Evolutionary conservation across 1,284 basidiomycete species (phyloP).

Genomic region (Xanthoconium separans): DNA sequence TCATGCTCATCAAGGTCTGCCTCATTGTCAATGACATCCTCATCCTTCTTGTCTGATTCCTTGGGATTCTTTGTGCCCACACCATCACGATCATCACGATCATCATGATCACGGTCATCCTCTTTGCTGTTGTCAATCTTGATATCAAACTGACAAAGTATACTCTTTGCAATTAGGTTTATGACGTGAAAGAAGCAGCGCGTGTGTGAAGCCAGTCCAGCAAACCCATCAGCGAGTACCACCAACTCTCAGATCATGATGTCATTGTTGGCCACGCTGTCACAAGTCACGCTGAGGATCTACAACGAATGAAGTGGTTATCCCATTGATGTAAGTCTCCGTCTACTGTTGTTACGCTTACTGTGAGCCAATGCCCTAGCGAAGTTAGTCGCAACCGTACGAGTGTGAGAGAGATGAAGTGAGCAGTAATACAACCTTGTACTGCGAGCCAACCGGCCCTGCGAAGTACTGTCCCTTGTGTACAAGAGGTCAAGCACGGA

Average conservation of each 20-base stretch:
- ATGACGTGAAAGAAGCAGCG: neutral
- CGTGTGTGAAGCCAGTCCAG: neutral
- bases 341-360: too few species aligned
- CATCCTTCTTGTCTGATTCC: neutral
- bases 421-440: too few species aligned
- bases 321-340: neutral
- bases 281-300: neutral
- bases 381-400: too few species aligned
- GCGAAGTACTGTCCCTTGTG: too few species aligned
- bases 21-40: neutral
- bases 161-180: neutral
- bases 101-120: too few species aligned
- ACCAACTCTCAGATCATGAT: conserved; percentile 22
- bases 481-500: too few species aligned
- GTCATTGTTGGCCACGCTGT: conserved; percentile 24
- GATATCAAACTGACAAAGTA: neutral
- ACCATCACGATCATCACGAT: too few species aligned
- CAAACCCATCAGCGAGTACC: neutral
- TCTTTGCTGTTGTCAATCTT: neutral
- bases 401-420: too few species aligned
- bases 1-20: neutral
- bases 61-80: neutral
- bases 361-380: too few species aligned
- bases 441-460: too few species aligned
- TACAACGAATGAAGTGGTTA: neutral